Percentiles rank a stretch among this genome's conserved stretches.
phyloP scores from a whole-genome alignment of 805 yeast genomes.

The Hanseniaspora guilliermondii region DNA sequence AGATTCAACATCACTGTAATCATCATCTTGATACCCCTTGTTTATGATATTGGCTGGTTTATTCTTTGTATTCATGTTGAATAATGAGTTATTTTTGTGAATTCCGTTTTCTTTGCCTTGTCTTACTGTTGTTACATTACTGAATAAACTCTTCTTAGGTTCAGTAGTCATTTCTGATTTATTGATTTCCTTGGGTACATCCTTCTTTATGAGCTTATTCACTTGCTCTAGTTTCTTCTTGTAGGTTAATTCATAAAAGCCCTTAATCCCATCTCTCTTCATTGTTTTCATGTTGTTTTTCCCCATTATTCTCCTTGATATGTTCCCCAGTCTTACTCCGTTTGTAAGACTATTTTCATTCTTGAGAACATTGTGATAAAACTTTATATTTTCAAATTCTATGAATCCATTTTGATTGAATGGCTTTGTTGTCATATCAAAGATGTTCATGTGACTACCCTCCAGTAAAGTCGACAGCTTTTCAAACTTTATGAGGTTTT shows the following conservation, averaged over 20 bases:
- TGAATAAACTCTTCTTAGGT: conserved; percentile 4
- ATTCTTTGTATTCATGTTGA: conserved; percentile 1
- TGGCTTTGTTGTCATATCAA: conserved; percentile 22
- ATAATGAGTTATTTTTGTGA: conserved; percentile 9
- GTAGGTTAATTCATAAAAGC: conserved; percentile 22
- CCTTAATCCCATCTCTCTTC: conserved; percentile 28
- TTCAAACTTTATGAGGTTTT: conserved; percentile 6
- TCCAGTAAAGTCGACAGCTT: neutral
- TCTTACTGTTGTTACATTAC: neutral
- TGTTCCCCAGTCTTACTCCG: conserved; percentile 26
- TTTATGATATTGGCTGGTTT: neutral
- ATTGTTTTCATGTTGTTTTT: conserved; percentile 17
- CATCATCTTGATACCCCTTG: conserved; percentile 1
- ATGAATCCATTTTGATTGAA: conserved; percentile 26
- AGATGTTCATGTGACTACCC: neutral
- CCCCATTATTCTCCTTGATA: conserved; percentile 27
- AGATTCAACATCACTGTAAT: conserved; percentile 1
- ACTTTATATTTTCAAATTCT: conserved; percentile 23
- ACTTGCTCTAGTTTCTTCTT: neutral
- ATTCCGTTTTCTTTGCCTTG: no score
- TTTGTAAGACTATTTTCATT: conserved; percentile 22
- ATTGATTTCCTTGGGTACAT: neutral
- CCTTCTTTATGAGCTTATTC: neutral
- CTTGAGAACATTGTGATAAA: conserved; percentile 23
- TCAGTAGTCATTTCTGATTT: neutral